Evolutionary conservation across 176 grass and related monocot species (phyloP), one percentile per base, ranked within the genome.

Genomic region (Otatea glauca): DNA sequence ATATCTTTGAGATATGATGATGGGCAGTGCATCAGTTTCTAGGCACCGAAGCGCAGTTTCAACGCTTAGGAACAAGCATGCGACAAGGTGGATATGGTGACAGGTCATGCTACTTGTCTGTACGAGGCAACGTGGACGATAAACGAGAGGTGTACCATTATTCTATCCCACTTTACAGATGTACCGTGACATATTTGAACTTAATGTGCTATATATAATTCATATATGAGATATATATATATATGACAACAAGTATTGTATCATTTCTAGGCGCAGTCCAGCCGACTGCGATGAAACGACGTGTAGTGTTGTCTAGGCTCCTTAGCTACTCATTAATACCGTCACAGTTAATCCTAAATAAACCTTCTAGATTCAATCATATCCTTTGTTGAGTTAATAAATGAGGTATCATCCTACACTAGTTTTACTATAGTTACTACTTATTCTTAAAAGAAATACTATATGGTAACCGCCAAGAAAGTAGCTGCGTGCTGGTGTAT

Each of bases 1-100:
- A 43, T 63, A 86, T 79, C 54, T 63, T 42, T 0, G 0, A 58
- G 83, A 59, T 85, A 24, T 0, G 7, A 34, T 75, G 41, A 75
- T 17, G 10, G 20, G 2, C 0, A 0, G 0, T 2, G 16, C 9
- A 41, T 9, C 38, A 21, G 20, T 39, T 13, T 29, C 42, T 65
- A 24, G 1, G 32, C n/a, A 4, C 3, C 12, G 14, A 23, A 1
- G 0, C 5, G 21, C 0, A 8, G 5, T 5, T 70, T 58, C 9
- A 74, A 58, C 16, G 8, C 16, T n/a, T 23, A 17, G 1, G 16
- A 34, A 35, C 17, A 45, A 35, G 6, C 3, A 59, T 16, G 9
- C 0, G 18, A 12, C 32, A 74, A 17, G 54, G 2, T 62, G 5
- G 20, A 5, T 7, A 20, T 9, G 8, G 4, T 12, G 20, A 61